These are phyloP conservation scores for Colletotrichum liaoningense DNA, from an alignment of 2,329 filamentous ascomycete species.

Conservation along the genomic window DNA sequence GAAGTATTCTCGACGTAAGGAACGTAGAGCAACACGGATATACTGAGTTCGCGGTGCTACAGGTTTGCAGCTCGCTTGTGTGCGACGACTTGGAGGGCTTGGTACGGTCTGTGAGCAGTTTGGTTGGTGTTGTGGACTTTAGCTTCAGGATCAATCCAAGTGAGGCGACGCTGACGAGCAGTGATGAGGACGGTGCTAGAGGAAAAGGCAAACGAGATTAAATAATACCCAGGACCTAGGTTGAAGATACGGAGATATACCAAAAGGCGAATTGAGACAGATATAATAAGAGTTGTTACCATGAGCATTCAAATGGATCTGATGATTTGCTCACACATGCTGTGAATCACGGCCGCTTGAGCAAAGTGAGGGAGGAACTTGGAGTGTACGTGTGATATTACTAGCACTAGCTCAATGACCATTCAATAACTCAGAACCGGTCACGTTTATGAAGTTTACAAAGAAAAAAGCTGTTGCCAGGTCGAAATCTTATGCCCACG, in stretches of 20 bases:
- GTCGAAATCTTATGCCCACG: background rate
- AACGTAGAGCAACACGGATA: slow-evolving; percentile 78
- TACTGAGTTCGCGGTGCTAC: slow-evolving; percentile 79
- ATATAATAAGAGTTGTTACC: background rate
- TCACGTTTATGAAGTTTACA: background rate
- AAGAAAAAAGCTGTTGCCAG: background rate
- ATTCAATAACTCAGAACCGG: background rate
- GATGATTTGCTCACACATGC: background rate
- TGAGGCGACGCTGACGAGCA: slow-evolving; percentile 8
- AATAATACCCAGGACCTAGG: background rate
- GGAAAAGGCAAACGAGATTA: slow-evolving; percentile 15
- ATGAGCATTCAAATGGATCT: no score
- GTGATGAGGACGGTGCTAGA: background rate
- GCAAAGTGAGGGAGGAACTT: background rate
- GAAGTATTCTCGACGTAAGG: slow-evolving; percentile 26
- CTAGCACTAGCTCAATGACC: background rate
- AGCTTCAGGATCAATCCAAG: slow-evolving; percentile 65
- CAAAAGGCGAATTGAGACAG: background rate
- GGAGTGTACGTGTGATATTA: background rate
- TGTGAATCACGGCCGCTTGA: background rate
- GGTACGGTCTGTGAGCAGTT: slow-evolving; percentile 68
- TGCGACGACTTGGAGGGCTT: slow-evolving; percentile 75
- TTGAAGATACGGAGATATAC: background rate
- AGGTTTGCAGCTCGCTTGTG: slow-evolving; percentile 77
- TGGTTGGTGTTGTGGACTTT: slow-evolving; percentile 83